phyloP scores from a whole-genome alignment of 1,284 basidiomycete species.

The Omphalotus olearius region DNA sequence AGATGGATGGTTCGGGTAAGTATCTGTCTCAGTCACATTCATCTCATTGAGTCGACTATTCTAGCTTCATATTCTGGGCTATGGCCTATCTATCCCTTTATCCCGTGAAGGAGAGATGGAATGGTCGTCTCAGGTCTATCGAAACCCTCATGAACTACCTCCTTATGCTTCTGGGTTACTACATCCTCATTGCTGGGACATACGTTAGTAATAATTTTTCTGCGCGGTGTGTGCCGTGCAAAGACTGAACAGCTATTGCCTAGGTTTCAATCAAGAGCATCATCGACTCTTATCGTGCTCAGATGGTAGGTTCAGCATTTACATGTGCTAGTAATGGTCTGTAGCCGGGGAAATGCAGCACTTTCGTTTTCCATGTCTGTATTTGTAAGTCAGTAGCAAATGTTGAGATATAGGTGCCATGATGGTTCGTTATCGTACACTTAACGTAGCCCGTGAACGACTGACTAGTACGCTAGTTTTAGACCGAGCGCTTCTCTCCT shows the following conservation, averaged over 20 bases:
- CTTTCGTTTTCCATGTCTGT: no score
- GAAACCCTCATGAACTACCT: constrained; percentile 39
- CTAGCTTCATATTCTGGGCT: constrained; percentile 40
- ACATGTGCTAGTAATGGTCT: constrained; percentile 15
- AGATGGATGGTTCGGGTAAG: constrained; percentile 33
- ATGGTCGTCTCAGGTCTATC: constrained; percentile 25
- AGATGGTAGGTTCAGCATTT: constrained; percentile 10
- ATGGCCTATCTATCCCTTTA: constrained; percentile 41
- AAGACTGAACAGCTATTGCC: background rate
- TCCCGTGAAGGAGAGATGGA: constrained; percentile 33
- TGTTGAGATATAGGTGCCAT: no score
- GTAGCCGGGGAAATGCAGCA: background rate
- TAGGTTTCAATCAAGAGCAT: constrained; percentile 16
- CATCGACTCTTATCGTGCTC: constrained; percentile 12
- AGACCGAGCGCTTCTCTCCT: constrained; percentile 37
- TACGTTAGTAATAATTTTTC: constrained; percentile 31
- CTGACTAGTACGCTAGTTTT: no score
- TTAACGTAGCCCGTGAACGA: no score
- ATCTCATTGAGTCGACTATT: background rate
- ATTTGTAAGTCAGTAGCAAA: no score
- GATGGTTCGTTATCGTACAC: no score
- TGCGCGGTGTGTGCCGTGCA: background rate
- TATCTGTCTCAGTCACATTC: background rate
- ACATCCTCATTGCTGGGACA: constrained; percentile 37
- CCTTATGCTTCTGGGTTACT: constrained; percentile 35